These are phyloP conservation scores for Lepidium campestre DNA, from an alignment of 441 rosid species.

Conservation along the genomic window DNA sequence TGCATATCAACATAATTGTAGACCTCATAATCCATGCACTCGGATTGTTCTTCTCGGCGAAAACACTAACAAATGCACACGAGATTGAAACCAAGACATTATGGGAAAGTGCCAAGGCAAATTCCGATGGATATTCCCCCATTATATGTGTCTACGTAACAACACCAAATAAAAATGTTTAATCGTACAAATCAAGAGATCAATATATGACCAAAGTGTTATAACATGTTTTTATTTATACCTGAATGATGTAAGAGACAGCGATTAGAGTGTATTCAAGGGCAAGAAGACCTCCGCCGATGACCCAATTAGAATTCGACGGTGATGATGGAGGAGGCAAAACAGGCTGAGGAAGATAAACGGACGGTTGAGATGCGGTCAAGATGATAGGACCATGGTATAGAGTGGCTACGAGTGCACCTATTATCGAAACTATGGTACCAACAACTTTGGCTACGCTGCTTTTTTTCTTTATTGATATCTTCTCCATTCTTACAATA, in stretches of 20 bases:
- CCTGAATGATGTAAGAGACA: slow-evolving; percentile 38
- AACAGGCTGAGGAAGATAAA: slow-evolving; percentile 11
- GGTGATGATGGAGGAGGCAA: not conserved
- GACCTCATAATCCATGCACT: slow-evolving; percentile 39
- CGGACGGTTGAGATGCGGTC: slow-evolving; percentile 12
- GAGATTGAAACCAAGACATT: slow-evolving; percentile 22
- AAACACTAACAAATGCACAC: slow-evolving; percentile 27
- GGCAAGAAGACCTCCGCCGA: slow-evolving; percentile 40
- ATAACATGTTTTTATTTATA: not conserved
- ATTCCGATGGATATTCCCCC: slow-evolving; percentile 34
- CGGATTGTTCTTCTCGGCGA: slow-evolving; percentile 31
- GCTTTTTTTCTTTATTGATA: slow-evolving; percentile 33
- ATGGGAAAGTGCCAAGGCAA: slow-evolving; percentile 27
- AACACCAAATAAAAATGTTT: not conserved
- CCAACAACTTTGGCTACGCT: slow-evolving; percentile 44
- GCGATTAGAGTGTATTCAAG: slow-evolving; percentile 27
- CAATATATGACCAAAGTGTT: not conserved
- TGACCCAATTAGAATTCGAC: slow-evolving; percentile 26
- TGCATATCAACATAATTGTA: slow-evolving; percentile 28
- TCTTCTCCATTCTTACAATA: slow-evolving; percentile 45
- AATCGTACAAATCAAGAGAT: not conserved
- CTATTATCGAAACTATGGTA: slow-evolving; percentile 34
- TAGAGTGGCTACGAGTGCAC: slow-evolving; percentile 47
- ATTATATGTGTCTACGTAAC: slow-evolving; percentile 34
- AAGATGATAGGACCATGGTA: slow-evolving; percentile 43